A percentile compares a stretch with the other conserved stretches of the same genome.
These are phyloP conservation scores for Coemansia interrupta DNA, from an alignment of 192 early-diverging fungal genomes.

Conservation along the genomic window DNA sequence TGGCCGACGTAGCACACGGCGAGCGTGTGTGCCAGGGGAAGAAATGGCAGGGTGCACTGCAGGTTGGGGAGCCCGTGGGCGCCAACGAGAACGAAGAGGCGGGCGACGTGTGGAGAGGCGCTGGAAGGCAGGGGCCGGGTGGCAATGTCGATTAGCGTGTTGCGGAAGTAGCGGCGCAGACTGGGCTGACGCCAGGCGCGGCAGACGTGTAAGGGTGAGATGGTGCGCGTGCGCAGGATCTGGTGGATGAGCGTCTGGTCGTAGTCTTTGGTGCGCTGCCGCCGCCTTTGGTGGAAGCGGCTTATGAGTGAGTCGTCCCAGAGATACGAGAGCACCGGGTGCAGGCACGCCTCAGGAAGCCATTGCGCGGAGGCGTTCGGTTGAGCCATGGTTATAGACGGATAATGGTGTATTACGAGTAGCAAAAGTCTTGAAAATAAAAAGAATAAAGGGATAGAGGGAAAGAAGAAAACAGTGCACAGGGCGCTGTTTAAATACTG, in stretches of 20 bases:
- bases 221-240: conserved; percentile 13
- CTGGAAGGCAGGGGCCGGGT: background rate
- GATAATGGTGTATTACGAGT: background rate
- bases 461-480: background rate
- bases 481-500: too few species aligned
- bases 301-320: conserved; percentile 19
- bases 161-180: conserved; percentile 25
- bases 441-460: background rate
- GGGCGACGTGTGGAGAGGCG: background rate
- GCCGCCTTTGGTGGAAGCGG: conserved; percentile 22
- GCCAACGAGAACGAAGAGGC: background rate
- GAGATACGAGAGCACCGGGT: conserved; percentile 25
- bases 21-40: conserved; percentile 13
- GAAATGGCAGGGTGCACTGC: background rate
- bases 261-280: conserved; percentile 23
- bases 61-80: background rate
- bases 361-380: background rate
- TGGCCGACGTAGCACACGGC: conserved; percentile 18
- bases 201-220: conserved; percentile 35
- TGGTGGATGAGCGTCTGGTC: conserved; percentile 40
- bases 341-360: conserved; percentile 34
- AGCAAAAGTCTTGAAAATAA: background rate
- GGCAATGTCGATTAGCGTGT: conserved; percentile 5
- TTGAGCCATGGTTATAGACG: background rate
- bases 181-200: conserved; percentile 19